Conservation (phyloP, 1,284 basidiomycete genomes). For the Ustanciosporium gigantosporum region DNA sequence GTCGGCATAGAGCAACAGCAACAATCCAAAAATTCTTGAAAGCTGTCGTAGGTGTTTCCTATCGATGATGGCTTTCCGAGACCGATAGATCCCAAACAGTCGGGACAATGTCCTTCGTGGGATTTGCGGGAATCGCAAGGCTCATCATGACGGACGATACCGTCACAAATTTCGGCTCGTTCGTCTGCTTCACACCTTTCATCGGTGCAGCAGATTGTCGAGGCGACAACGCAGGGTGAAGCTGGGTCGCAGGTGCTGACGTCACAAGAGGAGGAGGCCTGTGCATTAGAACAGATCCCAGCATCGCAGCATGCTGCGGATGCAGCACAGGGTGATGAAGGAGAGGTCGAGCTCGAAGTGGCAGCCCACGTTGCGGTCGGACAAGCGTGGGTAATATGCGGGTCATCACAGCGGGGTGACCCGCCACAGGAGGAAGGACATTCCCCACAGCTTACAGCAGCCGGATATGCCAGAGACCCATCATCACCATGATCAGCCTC, state of each 20-base stretch:
- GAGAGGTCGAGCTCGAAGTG: constrained; percentile 11
- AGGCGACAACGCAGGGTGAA: background rate
- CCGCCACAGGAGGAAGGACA: constrained; percentile 7
- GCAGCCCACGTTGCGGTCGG: constrained; percentile 20
- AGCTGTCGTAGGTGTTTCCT: constrained; percentile 32
- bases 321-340: constrained; percentile 1
- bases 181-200: constrained; percentile 12
- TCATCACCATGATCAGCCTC: constrained; percentile 9
- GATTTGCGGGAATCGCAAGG: background rate
- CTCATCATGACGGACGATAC: background rate
- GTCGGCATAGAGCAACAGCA: constrained; percentile 39
- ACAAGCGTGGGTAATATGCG: constrained; percentile 27
- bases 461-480: constrained; percentile 2
- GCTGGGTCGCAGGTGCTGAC: background rate
- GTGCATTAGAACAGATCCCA: constrained; percentile 14
- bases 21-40: constrained; percentile 38
- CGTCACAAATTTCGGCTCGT: constrained; percentile 1
- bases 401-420: constrained; percentile 25
- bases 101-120: constrained; percentile 10
- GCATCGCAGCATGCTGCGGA: constrained; percentile 22
- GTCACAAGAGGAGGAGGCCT: constrained; percentile 10
- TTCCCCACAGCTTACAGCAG: constrained; percentile 5
- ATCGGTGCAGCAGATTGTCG: constrained; percentile 21
- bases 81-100: constrained; percentile 19
- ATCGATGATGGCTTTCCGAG: constrained; percentile 4